A percentile compares a stretch with the other conserved stretches of the same genome.
These are phyloP conservation scores for Coprinopsis cinerea DNA, from an alignment of 768 basidiomycete species.

Conservation along the genomic window DNA sequence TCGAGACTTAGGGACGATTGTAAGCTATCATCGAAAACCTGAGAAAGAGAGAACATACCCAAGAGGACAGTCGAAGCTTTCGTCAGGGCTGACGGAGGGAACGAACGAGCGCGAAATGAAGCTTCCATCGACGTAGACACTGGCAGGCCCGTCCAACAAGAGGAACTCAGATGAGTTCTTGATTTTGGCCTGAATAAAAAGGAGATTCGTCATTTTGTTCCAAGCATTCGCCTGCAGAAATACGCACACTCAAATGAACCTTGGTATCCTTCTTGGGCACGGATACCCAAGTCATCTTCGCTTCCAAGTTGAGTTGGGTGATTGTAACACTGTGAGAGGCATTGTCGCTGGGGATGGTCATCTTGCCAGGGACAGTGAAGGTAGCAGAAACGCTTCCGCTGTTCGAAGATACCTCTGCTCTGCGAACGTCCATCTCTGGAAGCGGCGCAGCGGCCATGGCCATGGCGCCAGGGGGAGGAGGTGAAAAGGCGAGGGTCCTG, in stretches of 20 bases:
- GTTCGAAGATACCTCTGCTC: background rate
- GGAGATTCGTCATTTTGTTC: background rate
- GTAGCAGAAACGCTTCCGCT: background rate
- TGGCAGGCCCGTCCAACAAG: constrained; percentile 28
- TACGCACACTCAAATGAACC: constrained; percentile 25
- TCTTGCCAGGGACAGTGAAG: constrained; percentile 4
- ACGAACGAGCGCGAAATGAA: constrained; percentile 33
- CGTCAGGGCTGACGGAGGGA: constrained; percentile 30
- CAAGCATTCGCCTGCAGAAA: background rate
- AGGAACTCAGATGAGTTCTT: constrained; percentile 35
- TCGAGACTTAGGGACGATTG: constrained; percentile 25
- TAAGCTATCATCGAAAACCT: background rate
- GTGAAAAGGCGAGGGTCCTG: background rate
- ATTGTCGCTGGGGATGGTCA: constrained; percentile 16
- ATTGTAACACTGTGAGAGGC: constrained; percentile 28
- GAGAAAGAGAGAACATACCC: constrained; percentile 23
- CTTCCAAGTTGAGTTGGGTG: constrained; percentile 23
- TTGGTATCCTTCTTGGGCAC: constrained; percentile 30
- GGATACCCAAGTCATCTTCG: constrained; percentile 30
- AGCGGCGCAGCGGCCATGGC: background rate
- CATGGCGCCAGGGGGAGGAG: background rate
- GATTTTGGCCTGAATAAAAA: constrained; percentile 26
- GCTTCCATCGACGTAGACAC: constrained; percentile 36
- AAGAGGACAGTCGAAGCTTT: constrained; percentile 34
- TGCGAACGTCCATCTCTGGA: constrained; percentile 3